Conservation (phyloP, 768 basidiomycete species). For the Gautieria morchelliformis region DNA sequence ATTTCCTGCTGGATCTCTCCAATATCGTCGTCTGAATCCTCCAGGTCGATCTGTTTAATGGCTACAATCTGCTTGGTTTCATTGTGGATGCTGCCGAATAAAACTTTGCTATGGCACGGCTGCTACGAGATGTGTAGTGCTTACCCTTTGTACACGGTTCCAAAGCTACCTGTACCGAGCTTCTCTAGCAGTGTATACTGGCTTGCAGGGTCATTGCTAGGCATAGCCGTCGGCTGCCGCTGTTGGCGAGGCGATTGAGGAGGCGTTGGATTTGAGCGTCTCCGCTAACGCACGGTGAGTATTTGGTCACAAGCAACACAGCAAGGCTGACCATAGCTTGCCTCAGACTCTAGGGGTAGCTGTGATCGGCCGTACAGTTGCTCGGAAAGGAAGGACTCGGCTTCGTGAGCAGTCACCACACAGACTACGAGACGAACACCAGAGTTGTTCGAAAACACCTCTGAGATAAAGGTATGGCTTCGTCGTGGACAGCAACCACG, state of each 20-base stretch:
- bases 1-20: constrained; percentile 99
- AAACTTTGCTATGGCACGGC: not conserved
- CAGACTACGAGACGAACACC: too few species aligned
- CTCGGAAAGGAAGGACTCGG: too few species aligned
- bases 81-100: constrained; percentile 55
- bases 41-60: constrained; percentile 97
- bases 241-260: constrained; percentile 5
- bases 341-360: too few species aligned
- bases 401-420: too few species aligned
- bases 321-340: too few species aligned
- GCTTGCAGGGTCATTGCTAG: constrained; percentile 68
- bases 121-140: constrained; percentile 11
- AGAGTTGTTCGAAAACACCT: too few species aligned
- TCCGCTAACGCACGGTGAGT: not conserved
- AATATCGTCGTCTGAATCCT: constrained; percentile 98
- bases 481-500: too few species aligned
- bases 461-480: too few species aligned
- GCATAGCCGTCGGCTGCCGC: constrained; percentile 9
- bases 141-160: constrained; percentile 89
- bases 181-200: constrained; percentile 93
- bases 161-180: constrained; percentile 95
- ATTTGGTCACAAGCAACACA: too few species aligned
- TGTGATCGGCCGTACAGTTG: too few species aligned
- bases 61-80: constrained; percentile 92
- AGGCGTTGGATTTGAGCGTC: constrained; percentile 1